Evolutionary conservation across 345 rosid genomes (phyloP), one percentile per base, ranked within the genome.

Genomic region (Eucalyptus pauciflora): DNA sequence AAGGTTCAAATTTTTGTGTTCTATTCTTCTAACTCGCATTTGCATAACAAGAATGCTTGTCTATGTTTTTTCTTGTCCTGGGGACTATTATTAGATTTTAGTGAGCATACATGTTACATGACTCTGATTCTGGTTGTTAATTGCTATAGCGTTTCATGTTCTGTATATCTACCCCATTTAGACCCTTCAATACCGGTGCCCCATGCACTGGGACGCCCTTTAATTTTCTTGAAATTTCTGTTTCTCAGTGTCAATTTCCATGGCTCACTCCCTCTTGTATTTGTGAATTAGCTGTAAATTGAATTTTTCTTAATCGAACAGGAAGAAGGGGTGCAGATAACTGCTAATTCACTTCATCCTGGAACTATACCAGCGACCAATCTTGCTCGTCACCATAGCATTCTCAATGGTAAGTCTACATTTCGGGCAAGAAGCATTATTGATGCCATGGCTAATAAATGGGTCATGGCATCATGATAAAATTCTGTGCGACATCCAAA

Each of bases 331-430:
- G 94, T 89, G 89, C 91, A 94, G 41, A 91, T 95, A 86, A 95
- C 97, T 48, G 95, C 93, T 18, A 95, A 96, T 92, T 93, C 97
- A 76, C 93, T 96, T 92, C 97, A 96, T 91, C 99, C 97, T 5
- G 99, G 99, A 89, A 58, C 94, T 86, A 95, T 96, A 86, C 89
- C 91, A 87, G 90, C 90, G 56, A 96, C 97, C 91, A 95, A 95
- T 90, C 92, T 95, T 64, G 87, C 92, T 83, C 97, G 96, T 41
- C 90, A 94, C 91, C 93, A 90, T 89, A 91, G 94, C 89, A 27
- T 93, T 87, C 13, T 95, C 50, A 90, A 89, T 50, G 91, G 98
- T 95, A 91, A 93, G 41, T 64, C 88, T 46, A 43, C 50, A 17
- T 79, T 54, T 46, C 6, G 3, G 8, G 13, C 46, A 43, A 37